These are phyloP conservation scores for Pelargonium australe DNA, from an alignment of 441 rosid species.

Conservation along the genomic window DNA sequence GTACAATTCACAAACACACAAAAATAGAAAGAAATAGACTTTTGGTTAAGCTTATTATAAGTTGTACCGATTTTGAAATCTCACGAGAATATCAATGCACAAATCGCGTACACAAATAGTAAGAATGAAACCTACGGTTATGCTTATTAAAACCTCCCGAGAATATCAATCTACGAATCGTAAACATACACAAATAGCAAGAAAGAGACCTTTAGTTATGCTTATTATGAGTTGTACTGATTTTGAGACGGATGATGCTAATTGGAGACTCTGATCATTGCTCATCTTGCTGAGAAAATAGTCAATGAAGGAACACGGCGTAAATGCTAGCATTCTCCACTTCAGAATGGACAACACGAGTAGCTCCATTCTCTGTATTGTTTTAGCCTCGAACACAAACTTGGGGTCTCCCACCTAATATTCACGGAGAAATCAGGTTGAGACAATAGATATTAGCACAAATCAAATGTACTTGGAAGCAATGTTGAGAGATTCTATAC, in stretches of 20 bases:
- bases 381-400: conserved; percentile 51
- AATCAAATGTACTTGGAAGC: not conserved
- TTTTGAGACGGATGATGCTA: conserved; percentile 30
- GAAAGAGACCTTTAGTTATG: conserved; percentile 37
- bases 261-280: conserved; percentile 21
- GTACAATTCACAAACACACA: conserved; percentile 1
- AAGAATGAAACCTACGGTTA: too few species aligned
- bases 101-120: too few species aligned
- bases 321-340: conserved; percentile 50
- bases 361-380: conserved; percentile 58
- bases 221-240: conserved; percentile 40
- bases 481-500: conserved; percentile 20
- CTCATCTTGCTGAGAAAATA: conserved; percentile 36
- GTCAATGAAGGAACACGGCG: conserved; percentile 55
- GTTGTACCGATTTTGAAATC: too few species aligned
- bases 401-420: conserved; percentile 44
- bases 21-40: too few species aligned
- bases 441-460: conserved; percentile 1
- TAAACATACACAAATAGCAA: not conserved
- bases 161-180: conserved; percentile 1
- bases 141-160: not conserved
- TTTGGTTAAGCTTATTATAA: too few species aligned
- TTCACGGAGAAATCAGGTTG: conserved; percentile 13
- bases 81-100: too few species aligned
- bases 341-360: conserved; percentile 42